These are phyloP conservation scores for Pseudocercospora cruenta DNA, from an alignment of 2,329 filamentous ascomycete genomes.

Conservation along the genomic window DNA sequence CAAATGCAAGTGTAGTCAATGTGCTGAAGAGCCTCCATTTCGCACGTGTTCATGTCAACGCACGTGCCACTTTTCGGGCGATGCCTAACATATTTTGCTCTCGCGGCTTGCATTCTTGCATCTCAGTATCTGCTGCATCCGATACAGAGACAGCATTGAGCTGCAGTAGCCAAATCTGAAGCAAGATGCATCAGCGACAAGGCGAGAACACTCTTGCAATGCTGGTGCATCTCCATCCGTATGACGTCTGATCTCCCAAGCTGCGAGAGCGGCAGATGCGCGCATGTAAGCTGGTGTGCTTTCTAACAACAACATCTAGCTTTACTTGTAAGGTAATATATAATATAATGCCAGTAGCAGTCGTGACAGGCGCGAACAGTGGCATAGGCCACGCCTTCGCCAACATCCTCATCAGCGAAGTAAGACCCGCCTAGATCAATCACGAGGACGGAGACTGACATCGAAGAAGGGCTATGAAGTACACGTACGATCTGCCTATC, in stretches of 20 bases:
- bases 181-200: no score
- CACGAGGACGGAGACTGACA: slow-evolving; percentile 6
- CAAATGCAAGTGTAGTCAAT: not conserved
- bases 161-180: no score
- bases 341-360: slow-evolving; percentile 25
- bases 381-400: slow-evolving; percentile 31
- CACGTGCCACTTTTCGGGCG: no score
- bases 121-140: no score
- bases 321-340: not conserved
- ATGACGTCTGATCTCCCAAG: not conserved
- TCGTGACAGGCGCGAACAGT: slow-evolving; percentile 30
- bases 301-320: not conserved
- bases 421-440: slow-evolving; percentile 8
- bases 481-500: slow-evolving; percentile 18
- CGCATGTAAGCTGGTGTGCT: not conserved
- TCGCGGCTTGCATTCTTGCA: no score
- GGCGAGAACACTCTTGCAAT: no score
- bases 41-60: not conserved
- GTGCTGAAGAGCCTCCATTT: not conserved
- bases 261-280: not conserved
- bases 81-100: no score
- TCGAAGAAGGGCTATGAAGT: slow-evolving; percentile 28
- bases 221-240: not conserved
- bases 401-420: slow-evolving; percentile 27
- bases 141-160: no score